These are phyloP conservation scores for Tylopilus subfusipes DNA, from an alignment of 768 basidiomycete genomes.

Conservation along the genomic window DNA sequence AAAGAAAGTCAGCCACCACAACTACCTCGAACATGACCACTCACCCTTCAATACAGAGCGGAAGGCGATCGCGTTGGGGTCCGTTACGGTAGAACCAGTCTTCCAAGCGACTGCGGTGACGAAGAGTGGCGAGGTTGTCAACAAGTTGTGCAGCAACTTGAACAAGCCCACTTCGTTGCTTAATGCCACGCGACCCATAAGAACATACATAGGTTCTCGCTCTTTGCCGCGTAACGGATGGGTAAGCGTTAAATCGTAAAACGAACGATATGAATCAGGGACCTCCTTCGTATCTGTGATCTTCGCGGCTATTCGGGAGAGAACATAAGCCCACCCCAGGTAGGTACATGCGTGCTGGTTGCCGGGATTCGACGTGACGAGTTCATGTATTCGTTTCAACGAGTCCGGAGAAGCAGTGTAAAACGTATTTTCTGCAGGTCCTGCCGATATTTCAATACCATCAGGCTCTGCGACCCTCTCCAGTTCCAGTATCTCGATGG, in stretches of 20 bases:
- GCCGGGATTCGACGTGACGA: slow-evolving; percentile 56
- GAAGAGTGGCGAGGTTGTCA: slow-evolving; percentile 72
- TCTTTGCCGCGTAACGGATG: slow-evolving; percentile 47
- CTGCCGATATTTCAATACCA: slow-evolving; percentile 48
- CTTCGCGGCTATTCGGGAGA: slow-evolving; percentile 56
- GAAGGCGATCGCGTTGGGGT: slow-evolving; percentile 75
- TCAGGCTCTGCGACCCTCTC: slow-evolving; percentile 60
- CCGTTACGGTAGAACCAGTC: slow-evolving; percentile 62
- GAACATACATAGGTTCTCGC: slow-evolving; percentile 48
- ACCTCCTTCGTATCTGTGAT: slow-evolving; percentile 47
- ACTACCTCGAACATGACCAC: slow-evolving; percentile 9
- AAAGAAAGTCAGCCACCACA: slow-evolving; percentile 1
- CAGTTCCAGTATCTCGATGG: slow-evolving; percentile 75
- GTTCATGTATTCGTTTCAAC: slow-evolving; percentile 63
- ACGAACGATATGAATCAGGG: slow-evolving; percentile 50
- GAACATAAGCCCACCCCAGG: slow-evolving; percentile 81
- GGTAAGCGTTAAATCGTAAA: slow-evolving; percentile 53
- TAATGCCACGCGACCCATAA: slow-evolving; percentile 61
- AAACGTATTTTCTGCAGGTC: slow-evolving; percentile 45
- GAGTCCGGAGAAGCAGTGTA: slow-evolving; percentile 61
- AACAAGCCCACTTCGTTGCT: slow-evolving; percentile 59
- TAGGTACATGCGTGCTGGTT: slow-evolving; percentile 70
- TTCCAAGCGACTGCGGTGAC: slow-evolving; percentile 71
- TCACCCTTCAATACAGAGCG: slow-evolving; percentile 83
- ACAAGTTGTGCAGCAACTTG: slow-evolving; percentile 48